phyloP scores from a whole-genome alignment of 2,329 filamentous ascomycete genomes.

The Calonectria fujianensis region DNA sequence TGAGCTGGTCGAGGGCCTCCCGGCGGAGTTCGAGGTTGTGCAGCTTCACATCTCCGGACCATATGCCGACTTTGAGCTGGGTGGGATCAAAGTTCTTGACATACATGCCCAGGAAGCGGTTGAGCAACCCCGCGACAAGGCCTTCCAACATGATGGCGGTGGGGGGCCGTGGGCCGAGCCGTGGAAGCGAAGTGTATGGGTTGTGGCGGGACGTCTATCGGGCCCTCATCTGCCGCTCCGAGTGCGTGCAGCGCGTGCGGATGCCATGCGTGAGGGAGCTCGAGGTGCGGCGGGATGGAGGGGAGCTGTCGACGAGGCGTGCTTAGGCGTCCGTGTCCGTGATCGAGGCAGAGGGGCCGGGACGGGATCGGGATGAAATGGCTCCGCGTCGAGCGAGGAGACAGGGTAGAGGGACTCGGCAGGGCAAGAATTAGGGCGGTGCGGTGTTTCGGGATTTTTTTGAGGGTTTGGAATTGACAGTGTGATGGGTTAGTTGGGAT shows the following conservation, averaged over 20 bases:
- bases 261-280: constrained; percentile 51
- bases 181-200: constrained; percentile 62
- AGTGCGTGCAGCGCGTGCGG: constrained; percentile 39
- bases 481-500: constrained; percentile 23
- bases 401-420: background rate
- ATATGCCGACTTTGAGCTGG: constrained; percentile 98
- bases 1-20: constrained; percentile 97
- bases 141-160: constrained; percentile 91
- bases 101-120: constrained; percentile 99
- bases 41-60: constrained; percentile 98
- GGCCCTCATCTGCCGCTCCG: constrained; percentile 50
- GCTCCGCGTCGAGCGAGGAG: constrained; percentile 9
- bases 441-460: constrained; percentile 12
- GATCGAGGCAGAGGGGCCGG: constrained; percentile 28
- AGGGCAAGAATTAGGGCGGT: constrained; percentile 1
- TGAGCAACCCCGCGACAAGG: constrained; percentile 96
- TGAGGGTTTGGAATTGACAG: constrained; percentile 5
- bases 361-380: background rate
- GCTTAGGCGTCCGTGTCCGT: constrained; percentile 25
- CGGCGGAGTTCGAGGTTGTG: constrained; percentile 92
- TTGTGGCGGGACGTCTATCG: constrained; percentile 46
- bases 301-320: constrained; percentile 2
- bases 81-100: constrained; percentile 99
- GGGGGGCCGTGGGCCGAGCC: constrained; percentile 83
- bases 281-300: constrained; percentile 23